Conservation (phyloP, 805 yeast species). For the Sugiyamaella mastotermitis region DNA sequence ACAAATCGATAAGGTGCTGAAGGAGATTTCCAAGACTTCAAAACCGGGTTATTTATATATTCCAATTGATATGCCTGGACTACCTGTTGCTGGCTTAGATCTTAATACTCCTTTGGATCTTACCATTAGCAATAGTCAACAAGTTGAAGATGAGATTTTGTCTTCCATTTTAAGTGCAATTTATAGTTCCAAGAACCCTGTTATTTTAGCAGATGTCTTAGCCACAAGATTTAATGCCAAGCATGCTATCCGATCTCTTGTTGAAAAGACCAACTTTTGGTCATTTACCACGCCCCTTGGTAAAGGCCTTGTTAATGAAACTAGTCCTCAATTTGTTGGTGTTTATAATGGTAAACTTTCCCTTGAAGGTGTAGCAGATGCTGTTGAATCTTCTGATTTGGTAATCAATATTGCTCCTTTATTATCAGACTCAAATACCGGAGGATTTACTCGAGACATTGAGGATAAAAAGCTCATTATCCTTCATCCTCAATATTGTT, state of each 20-base stretch:
- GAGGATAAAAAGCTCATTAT: slow-evolving; percentile 39
- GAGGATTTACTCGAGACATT: slow-evolving; percentile 50
- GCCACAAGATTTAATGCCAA: slow-evolving; percentile 55
- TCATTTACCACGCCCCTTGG: slow-evolving; percentile 62
- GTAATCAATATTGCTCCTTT: slow-evolving; percentile 66
- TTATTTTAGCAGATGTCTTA: slow-evolving; percentile 65
- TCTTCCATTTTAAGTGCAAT: slow-evolving; percentile 43
- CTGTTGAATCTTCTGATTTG: slow-evolving; percentile 55
- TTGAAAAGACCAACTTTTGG: slow-evolving; percentile 44
- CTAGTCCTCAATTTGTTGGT: slow-evolving; percentile 59
- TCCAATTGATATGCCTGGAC: slow-evolving; percentile 54
- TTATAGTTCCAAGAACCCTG: slow-evolving; percentile 51
- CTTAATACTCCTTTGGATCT: slow-evolving; percentile 33
- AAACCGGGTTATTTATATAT: slow-evolving; percentile 80
- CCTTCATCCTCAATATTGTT: slow-evolving; percentile 49
- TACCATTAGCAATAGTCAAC: slow-evolving; percentile 25
- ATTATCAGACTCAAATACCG: slow-evolving; percentile 63
- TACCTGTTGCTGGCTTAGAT: slow-evolving; percentile 24
- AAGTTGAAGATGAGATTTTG: slow-evolving; percentile 34
- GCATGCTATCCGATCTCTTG: slow-evolving; percentile 42
- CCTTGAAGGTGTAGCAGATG: slow-evolving; percentile 40
- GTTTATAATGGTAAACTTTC: slow-evolving; percentile 63
- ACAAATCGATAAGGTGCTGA: slow-evolving; percentile 65
- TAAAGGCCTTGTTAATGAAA: slow-evolving; percentile 68
- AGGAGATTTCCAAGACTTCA: slow-evolving; percentile 46